phyloP scores from a whole-genome alignment of 2,329 filamentous ascomycete genomes.

The Zarea fungicola region DNA sequence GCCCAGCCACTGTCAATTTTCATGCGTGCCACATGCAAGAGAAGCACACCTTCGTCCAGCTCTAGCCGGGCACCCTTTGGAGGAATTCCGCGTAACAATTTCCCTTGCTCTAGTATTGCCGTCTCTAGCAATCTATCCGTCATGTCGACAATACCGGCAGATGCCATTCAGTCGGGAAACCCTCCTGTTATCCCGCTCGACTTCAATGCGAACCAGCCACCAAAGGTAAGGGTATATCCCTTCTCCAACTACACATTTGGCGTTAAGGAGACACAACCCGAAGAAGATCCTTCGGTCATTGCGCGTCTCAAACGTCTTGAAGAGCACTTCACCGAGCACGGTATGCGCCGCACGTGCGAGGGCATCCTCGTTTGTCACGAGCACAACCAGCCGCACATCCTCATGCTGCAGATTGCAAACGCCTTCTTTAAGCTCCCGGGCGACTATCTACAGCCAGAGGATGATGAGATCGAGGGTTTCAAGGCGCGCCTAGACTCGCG shows the following conservation, averaged over 20 bases:
- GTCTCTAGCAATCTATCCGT: conserved; percentile 9
- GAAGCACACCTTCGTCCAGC: conserved; percentile 6
- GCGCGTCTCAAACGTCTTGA: conserved; percentile 91
- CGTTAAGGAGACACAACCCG: conserved; percentile 95
- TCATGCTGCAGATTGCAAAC: conserved; percentile 99
- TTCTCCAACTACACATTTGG: conserved; percentile 98
- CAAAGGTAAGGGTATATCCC: conserved; percentile 86
- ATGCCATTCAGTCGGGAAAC: conserved; percentile 69
- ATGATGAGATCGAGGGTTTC: conserved; percentile 93
- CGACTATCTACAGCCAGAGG: conserved; percentile 84
- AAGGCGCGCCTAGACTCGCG: conserved; percentile 88
- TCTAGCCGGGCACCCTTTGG: not conserved
- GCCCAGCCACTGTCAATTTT: conserved; percentile 9
- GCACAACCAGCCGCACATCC: conserved; percentile 96
- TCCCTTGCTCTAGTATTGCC: not conserved
- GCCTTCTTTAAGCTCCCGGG: conserved; percentile 99
- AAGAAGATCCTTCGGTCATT: conserved; percentile 93
- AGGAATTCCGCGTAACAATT: not conserved
- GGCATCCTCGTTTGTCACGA: conserved; percentile 97
- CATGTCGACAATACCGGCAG: conserved; percentile 83
- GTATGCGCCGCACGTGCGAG: conserved; percentile 96
- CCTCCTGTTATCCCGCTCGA: conserved; percentile 73
- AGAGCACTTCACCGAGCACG: conserved; percentile 85
- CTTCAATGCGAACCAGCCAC: conserved; percentile 86
- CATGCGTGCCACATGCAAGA: conserved; percentile 6